Base-by-base conservation (phyloP, 2,329 filamentous ascomycete species). In the Ophiostoma tasmaniense region DNA sequence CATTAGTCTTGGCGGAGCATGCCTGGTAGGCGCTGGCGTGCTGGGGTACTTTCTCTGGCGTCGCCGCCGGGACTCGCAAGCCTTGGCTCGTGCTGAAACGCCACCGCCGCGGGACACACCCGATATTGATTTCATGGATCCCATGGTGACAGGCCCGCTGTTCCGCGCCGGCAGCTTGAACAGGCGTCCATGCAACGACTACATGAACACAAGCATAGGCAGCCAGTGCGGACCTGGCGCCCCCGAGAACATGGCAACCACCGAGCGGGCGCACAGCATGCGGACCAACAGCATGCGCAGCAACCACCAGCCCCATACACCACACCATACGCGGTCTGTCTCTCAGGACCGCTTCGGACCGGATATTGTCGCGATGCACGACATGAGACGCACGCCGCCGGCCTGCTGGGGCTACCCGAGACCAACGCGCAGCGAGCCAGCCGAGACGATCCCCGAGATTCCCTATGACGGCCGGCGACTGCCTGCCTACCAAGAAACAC, bases 401-500 rank as follows among this genome's bases (percentile, higher is more conserved):
- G 39, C 68, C 0, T 67, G 50, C 10, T 69, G 68, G 62, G 55
- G 62, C 0, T 35, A 25, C 7, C 68, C 42, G 11, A n/a, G n/a
- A 11, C n/a, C 7, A 45, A 45, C 42, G 11, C 5, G 25, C 13
- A 33, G 28, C 1, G 35, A 55, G 45, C 66, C 45, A 35, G 33
- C 59, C 11, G 59, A 67, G 45, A 42, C 70, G 1, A 67, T 67
- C 17, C 61, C 68, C 13, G 71, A 73, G 42, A 73, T 73, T 25
- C 72, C 72, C 0, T 73, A 69, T 42, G 72, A 73, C n/a, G 69
- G 69, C 4, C 71, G 71, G 13, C 72, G 72, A 2, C 45, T 73
- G 45, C 67, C 69, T 2, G 67, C 71, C 3, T 72, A 72, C 55
- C 55, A 66, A 11, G 71, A 69, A 2, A 45, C 69, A 35, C 71